Base-by-base conservation (phyloP, 805 yeast species). In the Yarrowia deformans region DNA sequence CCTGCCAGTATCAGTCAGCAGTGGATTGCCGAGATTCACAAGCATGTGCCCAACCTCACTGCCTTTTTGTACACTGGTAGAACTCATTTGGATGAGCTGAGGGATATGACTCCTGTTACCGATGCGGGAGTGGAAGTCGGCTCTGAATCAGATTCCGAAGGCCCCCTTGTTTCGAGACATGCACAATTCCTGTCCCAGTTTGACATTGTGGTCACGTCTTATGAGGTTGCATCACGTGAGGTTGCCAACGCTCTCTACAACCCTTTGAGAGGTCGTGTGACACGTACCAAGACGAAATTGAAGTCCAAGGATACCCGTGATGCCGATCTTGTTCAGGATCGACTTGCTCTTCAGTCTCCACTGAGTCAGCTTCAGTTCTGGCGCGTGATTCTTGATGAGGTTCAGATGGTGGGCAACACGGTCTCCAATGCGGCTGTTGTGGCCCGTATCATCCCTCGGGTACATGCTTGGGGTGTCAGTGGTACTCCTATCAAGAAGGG, bases 381-480 rank as follows among this genome's bases (percentile, higher is more conserved):
- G 92, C 82, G 99, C 68, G 90, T 95, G 1, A 85, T 94, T 0
- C 79, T 95, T 46, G 99, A 95, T 79, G 99, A 95, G 77, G 98
- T 91, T 1, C 99, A 95, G 78, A 90, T 93, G 93, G 90, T 95
- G 3, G 87, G 91, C 8, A 84, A 85, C 3, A 88, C 88, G 29
- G 83, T 87, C 3, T 85, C 94, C 0, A 85, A 90, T 67, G 91
- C 95, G 1, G 92, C 97, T 23, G 87, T 85, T 69, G 90, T 93
- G 69, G 92, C 97, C 0, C 82, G 90, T 2, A 79, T 90, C 45
- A 85, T 95, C 34, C 94, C 97, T 5, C 82, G 97, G 67, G 85
- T 87, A 56, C 98, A 95, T 79, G 87, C 97, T 0, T 95, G 98
- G 98, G 98, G 97, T 16, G 97, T 93, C 0, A 91, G 97, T 0